Percentiles rank a stretch among this genome's conserved stretches.
Evolutionary conservation across 352 stramenopile species (phyloP).

Genomic region (Phytopythium oedochilum): DNA sequence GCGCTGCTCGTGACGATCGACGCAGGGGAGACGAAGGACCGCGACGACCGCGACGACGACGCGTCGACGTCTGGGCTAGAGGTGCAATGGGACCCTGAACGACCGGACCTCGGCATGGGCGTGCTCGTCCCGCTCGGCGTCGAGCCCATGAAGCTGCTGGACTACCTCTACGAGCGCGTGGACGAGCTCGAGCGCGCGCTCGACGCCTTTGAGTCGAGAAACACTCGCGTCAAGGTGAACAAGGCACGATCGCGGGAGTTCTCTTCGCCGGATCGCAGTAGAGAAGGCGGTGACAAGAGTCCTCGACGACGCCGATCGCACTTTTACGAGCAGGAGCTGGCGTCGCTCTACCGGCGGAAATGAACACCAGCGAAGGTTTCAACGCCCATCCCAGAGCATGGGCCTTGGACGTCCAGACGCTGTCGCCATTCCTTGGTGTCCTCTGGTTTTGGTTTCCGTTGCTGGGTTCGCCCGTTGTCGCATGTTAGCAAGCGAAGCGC

Average conservation of each 20-base stretch:
- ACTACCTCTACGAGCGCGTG: slow-evolving; percentile 58
- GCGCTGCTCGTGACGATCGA: slow-evolving; percentile 62
- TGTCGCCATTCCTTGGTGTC: background rate
- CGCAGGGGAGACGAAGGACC: background rate
- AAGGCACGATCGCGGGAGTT: background rate
- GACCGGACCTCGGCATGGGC: slow-evolving; percentile 59
- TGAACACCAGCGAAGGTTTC: background rate
- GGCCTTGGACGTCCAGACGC: background rate
- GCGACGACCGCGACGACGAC: slow-evolving; percentile 15
- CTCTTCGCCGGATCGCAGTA: background rate
- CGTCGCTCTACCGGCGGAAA: background rate
- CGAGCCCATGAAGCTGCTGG: slow-evolving; percentile 42
- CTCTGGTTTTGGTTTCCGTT: background rate
- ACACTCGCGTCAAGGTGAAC: background rate
- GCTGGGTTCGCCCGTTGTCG: background rate
- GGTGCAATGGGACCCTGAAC: slow-evolving; percentile 43
- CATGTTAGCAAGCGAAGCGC: background rate
- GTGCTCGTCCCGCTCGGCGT: slow-evolving; percentile 63
- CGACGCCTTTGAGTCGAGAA: slow-evolving; percentile 12
- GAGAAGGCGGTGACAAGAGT: background rate
- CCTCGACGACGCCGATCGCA: background rate
- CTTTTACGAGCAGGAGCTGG: slow-evolving; percentile 5
- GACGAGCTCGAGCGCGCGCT: slow-evolving; percentile 59
- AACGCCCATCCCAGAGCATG: background rate
- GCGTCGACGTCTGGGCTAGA: slow-evolving; percentile 10